Evolutionary conservation across 768 basidiomycete genomes (phyloP), one percentile per base, ranked within the genome.

Genomic region (Mycena rosella): DNA sequence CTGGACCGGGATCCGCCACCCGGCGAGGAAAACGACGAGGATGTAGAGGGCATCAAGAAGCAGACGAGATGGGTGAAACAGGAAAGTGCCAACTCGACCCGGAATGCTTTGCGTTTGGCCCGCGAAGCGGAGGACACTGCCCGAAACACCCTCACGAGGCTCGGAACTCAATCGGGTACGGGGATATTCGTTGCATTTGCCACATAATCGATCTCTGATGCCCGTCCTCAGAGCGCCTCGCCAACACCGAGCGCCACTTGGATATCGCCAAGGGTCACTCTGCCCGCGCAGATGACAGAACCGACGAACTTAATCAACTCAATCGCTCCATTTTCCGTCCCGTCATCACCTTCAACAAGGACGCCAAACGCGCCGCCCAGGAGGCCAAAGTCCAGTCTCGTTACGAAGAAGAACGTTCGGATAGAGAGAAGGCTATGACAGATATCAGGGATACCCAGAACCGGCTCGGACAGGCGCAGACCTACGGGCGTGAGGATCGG

Each of bases 101-200:
- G 96, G 73, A 98, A 99, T 80, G 97, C 97, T 15, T 85, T 99
- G 57, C 87, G 96, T 47, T 86, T 98, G 76, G 97, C 96, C 42
- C 86, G 91, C n/a, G 96, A 99, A 78, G 96, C 97, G 0, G 97
- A 98, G 79, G 97, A 99, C 78, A 97, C 96, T 14, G 97, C 94
- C 36, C 83, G 93, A 49, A 91, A 90, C 65, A 99, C 97, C 6
- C 76, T 99, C 22, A 82, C 78, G 63, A 93, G 89, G 75, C 86
- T 99, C 10, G 96, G 94, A 13, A 91, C 94, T 73, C 97, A 99
- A 81, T 98, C 96, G 26, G 97, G 97, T 97, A 67, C 29, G 88
- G 14, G 17, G n/a, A n/a, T n/a, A n/a, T n/a, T n/a, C n/a, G 11
- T 34, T 40, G 10, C 38, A 40, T 8, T 40, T 15, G 17, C 38